Conservation (phyloP, 164 flowering plant genomes). For the Nymphaea colorata region DNA sequence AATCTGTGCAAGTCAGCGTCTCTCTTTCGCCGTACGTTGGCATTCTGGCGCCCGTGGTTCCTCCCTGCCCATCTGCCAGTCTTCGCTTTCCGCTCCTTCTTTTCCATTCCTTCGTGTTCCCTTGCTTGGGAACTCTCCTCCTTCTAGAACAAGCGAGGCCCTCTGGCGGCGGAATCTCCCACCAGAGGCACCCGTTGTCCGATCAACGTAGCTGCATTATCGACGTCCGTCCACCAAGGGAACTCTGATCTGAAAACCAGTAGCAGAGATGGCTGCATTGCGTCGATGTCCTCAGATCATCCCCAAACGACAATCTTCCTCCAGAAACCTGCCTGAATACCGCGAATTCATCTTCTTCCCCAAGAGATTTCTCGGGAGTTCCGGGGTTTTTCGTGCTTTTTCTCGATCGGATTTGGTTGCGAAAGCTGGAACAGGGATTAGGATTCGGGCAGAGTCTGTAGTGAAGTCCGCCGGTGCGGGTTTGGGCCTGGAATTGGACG, state of each 20-base stretch:
- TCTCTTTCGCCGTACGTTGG: not conserved
- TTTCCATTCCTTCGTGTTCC: no score
- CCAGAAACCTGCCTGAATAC: not conserved
- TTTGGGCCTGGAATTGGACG: conserved; percentile 33
- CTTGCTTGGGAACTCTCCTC: no score
- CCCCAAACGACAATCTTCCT: not conserved
- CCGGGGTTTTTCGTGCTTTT: not conserved
- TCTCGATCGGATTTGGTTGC: not conserved
- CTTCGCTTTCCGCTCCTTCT: no score
- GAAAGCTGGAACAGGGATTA: not conserved
- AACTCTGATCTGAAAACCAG: not conserved
- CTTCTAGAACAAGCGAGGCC: no score
- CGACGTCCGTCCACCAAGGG: not conserved
- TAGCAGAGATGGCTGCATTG: not conserved
- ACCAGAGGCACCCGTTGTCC: no score
- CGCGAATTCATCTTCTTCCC: not conserved
- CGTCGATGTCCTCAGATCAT: not conserved
- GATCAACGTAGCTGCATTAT: no score
- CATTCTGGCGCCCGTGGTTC: not conserved
- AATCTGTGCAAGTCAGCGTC: no score
- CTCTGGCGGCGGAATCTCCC: no score
- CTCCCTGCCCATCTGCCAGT: not conserved
- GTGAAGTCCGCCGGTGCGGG: not conserved
- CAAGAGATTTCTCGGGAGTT: not conserved
- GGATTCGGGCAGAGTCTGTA: no score